A percentile compares a stretch with the other conserved stretches of the same genome.
Conservation (phyloP, 495 filamentous ascomycete genomes). For the Entonaema liquescens region DNA sequence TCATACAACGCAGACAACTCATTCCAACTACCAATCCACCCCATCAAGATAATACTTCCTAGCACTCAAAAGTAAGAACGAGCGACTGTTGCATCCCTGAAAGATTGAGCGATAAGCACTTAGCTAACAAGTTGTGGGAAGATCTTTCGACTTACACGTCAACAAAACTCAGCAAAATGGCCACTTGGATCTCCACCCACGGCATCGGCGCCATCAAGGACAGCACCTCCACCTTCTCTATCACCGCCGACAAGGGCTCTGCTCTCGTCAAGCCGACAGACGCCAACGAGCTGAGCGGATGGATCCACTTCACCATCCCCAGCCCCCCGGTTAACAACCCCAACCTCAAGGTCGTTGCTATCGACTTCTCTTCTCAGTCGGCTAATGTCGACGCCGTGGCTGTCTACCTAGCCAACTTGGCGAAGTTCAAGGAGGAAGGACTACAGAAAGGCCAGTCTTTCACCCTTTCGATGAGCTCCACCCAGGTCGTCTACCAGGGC, state of each 20-base stretch:
- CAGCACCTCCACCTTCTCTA: neutral
- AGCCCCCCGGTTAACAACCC: slow-evolving; percentile 1
- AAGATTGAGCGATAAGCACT: neutral
- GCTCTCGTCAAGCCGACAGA: slow-evolving; percentile 2
- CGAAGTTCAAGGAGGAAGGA: neutral
- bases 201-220: slow-evolving; percentile 14
- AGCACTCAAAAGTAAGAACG: neutral
- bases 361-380: neutral
- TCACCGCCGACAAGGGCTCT: neutral
- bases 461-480: neutral
- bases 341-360: neutral
- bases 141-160: neutral
- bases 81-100: neutral
- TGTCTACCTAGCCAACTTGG: neutral
- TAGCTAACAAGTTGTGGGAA: neutral
- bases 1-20: neutral
- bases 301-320: slow-evolving; percentile 13
- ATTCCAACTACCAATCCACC: neutral
- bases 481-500: neutral
- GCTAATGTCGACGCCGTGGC: neutral
- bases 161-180: neutral
- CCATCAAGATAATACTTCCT: neutral
- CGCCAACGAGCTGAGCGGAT: neutral
- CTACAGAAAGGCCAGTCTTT: neutral
- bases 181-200: slow-evolving; percentile 9